A percentile compares a stretch with the other conserved stretches of the same genome.
phyloP scores from a whole-genome alignment of 2,329 filamentous ascomycete genomes.

The Chrysoporthe deuterocubensis region DNA sequence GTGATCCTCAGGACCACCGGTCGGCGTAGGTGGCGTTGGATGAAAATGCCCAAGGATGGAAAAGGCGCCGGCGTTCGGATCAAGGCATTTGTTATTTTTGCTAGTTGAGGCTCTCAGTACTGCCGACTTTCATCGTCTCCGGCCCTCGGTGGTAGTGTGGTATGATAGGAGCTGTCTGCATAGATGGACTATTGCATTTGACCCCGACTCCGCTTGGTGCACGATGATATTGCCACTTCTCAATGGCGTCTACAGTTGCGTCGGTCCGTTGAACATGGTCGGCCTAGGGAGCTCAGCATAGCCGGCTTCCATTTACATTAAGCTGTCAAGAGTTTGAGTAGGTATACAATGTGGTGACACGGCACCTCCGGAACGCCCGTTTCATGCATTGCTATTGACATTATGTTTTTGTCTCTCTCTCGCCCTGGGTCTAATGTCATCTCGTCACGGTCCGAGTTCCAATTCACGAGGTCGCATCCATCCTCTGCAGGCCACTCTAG shows the following conservation, averaged over 20 bases:
- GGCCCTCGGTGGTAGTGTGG: background rate
- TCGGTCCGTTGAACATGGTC: too few relatives aligned
- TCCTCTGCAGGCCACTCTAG: background rate
- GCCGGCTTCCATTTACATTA: background rate
- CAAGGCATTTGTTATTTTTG: background rate
- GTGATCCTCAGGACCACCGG: conserved; percentile 1
- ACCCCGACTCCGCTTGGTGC: too few relatives aligned
- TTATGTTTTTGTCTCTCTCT: background rate
- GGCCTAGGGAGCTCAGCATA: too few relatives aligned
- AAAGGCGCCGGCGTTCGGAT: background rate
- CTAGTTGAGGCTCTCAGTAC: background rate
- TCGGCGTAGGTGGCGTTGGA: conserved; percentile 10
- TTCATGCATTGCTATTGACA: background rate
- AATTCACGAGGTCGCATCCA: background rate
- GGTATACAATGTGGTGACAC: background rate
- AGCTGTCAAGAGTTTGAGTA: background rate
- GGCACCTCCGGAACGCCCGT: background rate
- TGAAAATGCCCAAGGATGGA: background rate
- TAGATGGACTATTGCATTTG: too few relatives aligned
- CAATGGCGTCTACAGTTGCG: too few relatives aligned
- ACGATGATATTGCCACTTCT: too few relatives aligned
- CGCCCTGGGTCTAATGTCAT: background rate
- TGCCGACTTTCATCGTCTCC: background rate
- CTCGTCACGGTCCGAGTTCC: background rate
- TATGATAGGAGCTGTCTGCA: background rate